Evolutionary conservation across 495 filamentous ascomycete species (phyloP).

Genomic region (Parachaetomium inaequale): DNA sequence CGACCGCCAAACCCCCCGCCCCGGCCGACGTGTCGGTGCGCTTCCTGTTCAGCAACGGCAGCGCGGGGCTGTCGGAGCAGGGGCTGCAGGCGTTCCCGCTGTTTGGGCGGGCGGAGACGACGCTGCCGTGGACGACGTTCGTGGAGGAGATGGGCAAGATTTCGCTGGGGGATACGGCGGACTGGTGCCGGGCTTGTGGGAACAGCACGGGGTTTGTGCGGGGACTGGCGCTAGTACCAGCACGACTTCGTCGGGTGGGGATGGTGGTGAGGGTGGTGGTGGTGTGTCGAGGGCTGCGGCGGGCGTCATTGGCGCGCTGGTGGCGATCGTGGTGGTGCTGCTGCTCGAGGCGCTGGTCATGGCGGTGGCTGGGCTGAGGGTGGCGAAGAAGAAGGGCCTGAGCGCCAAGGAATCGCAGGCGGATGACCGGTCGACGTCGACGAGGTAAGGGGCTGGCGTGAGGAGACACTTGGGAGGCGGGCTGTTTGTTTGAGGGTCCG

Average conservation of each 20-base stretch:
- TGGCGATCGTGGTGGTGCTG: neutral
- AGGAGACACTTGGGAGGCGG: neutral
- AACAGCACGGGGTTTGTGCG: neutral
- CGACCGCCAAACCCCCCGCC: too few relatives aligned
- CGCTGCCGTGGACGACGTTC: neutral
- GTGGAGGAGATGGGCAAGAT: neutral
- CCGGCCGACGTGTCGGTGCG: too few relatives aligned
- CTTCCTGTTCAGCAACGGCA: too few relatives aligned
- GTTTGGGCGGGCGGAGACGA: too few relatives aligned
- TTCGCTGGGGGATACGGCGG: neutral
- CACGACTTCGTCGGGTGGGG: neutral
- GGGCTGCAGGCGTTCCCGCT: too few relatives aligned
- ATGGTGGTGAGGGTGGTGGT: neutral
- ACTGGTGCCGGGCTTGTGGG: neutral
- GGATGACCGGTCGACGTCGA: neutral
- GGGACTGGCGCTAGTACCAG: neutral
- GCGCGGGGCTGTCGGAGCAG: neutral
- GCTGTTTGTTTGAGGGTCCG: neutral
- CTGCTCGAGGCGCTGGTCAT: neutral
- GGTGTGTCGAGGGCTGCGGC: neutral
- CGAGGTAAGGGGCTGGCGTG: neutral
- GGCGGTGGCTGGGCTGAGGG: neutral
- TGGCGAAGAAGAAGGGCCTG: neutral
- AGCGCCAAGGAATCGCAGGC: neutral
- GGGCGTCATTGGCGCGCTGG: neutral